A percentile compares a stretch with the other conserved stretches of the same genome.
Evolutionary conservation across 352 stramenopile genomes (phyloP).

Genomic region (Phytopythium vexans): DNA sequence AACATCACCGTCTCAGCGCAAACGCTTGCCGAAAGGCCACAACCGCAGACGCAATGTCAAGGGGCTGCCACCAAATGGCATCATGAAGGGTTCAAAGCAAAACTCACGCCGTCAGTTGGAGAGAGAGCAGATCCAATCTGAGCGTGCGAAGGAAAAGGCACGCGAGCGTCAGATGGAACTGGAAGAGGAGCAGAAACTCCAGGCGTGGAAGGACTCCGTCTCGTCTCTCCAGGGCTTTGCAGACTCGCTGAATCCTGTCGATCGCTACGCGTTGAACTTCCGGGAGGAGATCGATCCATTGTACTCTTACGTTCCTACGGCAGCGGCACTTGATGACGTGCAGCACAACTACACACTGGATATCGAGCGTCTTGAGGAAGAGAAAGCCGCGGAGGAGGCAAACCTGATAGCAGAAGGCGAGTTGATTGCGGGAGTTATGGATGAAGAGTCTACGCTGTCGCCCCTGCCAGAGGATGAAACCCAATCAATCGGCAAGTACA

Average conservation of each 20-base stretch:
- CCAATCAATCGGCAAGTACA: constrained; percentile 27
- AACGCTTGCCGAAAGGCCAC: constrained; percentile 7
- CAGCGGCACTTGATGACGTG: constrained; percentile 47
- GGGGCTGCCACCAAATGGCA: background rate
- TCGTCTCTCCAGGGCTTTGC: constrained; percentile 87
- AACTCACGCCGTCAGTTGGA: constrained; percentile 1
- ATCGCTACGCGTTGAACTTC: constrained; percentile 93
- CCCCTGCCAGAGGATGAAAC: background rate
- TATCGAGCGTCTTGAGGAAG: constrained; percentile 56
- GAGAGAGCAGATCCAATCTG: constrained; percentile 16
- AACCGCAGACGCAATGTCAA: background rate
- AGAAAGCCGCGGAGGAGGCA: constrained; percentile 61
- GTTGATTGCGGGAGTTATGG: constrained; percentile 53
- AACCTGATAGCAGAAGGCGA: constrained; percentile 65
- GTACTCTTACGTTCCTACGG: constrained; percentile 74
- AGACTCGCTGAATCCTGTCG: constrained; percentile 89
- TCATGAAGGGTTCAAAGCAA: constrained; percentile 3
- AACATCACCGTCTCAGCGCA: constrained; percentile 13
- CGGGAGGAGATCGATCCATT: constrained; percentile 90
- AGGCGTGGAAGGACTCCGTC: constrained; percentile 82
- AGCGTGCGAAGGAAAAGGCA: constrained; percentile 57
- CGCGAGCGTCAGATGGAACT: constrained; percentile 86
- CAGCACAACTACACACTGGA: constrained; percentile 34
- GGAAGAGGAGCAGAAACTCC: constrained; percentile 91
- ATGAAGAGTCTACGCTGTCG: background rate